Base-by-base conservation (phyloP, 2,329 filamentous ascomycete species). In the Pseudogymnoascus sp. region DNA sequence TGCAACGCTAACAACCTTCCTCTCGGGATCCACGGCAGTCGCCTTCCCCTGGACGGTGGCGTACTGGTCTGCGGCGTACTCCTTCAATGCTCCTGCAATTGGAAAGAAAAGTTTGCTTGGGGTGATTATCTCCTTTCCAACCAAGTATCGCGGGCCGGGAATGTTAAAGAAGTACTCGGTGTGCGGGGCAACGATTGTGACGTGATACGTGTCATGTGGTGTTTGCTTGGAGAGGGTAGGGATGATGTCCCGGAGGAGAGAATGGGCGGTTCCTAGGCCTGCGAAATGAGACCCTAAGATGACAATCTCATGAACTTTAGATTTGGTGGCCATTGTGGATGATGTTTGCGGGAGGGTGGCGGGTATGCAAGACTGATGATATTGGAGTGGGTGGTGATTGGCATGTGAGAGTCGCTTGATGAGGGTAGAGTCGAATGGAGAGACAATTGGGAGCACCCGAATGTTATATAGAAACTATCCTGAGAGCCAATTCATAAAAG, bases 181-280 rank as follows among this genome's bases (percentile, higher is more conserved):
- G 12, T 79, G 79, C 3, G 82, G 81, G 64, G 79, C 78, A 68
- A 87, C 75, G n/a, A 84, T 73, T 49, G 79, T 78, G 58, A 86
- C 72, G 61, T 80, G 80, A 69, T 82, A 83, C 7, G 74, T 74
- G 14, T 60, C 61, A 12, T 35, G 11, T 23, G 62, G 60, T n/a
- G 41, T 60, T 55, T 55, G 49, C n/a, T 55, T 60, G 33, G 49
- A 55, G n/a, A 55, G 49, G 49, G 9, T 12, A 14, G 49, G 49
- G n/a, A 55, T 33, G 49, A 55, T 55, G 28, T 55, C 49, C 49
- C 49, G 49, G 49, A 55, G 49, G 49, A 55, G 49, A 19, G 49
- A 55, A 16, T 55, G 49, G 9, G 49, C 49, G 5, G 49, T 55
- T 55, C 49, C 49, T 22, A 55, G 49, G 9, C 49, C 49, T 19